Evolutionary conservation across 2,329 filamentous ascomycete species (phyloP), one percentile per base, ranked within the genome.

Genomic region (Diplodia seriata): DNA sequence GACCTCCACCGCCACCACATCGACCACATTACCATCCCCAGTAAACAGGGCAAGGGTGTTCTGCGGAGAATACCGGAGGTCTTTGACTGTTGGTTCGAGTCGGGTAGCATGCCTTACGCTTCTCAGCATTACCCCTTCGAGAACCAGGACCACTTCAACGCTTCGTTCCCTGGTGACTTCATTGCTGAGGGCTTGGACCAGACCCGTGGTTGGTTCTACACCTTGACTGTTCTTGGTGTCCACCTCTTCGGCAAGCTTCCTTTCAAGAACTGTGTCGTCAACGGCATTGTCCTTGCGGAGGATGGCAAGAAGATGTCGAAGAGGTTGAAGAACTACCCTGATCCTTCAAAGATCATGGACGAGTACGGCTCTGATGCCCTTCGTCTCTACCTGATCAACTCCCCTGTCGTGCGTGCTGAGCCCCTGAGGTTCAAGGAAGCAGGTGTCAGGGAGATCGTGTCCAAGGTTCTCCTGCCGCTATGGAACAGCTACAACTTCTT

Each of bases 241-340:
- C 92, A 97, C 76, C 85, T 97, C 4, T 97, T 95, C 74, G 91
- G 91, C 53, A 86, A 88, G 43, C 88, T 93, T 2, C 93, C 94
- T 0, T 97, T 97, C 85, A 90, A 95, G 81, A 97, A 97, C 78
- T 96, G 93, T 74, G 92, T 97, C n/a, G 93, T 97, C 70, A 97
- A 97, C 76, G 94, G 94, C 61, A 95, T 97, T 70, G 93, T 97
- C 4, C 85, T 97, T 50, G 94, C 94, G 0, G 93, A 97, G 77
- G 93, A 97, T 75, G 94, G 94, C 67, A 97, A 97, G 85, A 98
- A 98, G 85, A 98, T 98, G 94, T 97, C 93, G 7, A 98, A 98
- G 81, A 89, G 94, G 66, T 84, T 97, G 68, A 96, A 97, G 83
- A 98, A 98, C 80, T 98, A 97, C 79, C 94, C 94, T 0, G 93